Evolutionary conservation across 352 stramenopile species (phyloP).

Genomic region (Thalassiosira mediterranea): DNA sequence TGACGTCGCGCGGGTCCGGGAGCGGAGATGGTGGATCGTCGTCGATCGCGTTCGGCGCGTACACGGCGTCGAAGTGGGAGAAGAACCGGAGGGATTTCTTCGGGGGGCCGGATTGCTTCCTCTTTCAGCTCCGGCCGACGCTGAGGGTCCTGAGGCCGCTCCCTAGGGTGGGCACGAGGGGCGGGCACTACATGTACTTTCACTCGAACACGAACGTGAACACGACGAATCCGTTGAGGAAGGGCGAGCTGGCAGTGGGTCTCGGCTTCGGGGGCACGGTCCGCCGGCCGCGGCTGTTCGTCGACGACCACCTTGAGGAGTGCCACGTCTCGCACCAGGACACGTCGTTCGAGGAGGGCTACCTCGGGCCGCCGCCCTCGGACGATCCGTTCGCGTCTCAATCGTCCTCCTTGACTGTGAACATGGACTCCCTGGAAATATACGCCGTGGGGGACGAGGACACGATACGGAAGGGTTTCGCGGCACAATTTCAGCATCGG

Average conservation of each 20-base stretch:
- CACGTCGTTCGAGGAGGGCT: conserved; percentile 76
- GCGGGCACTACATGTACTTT: conserved; percentile 81
- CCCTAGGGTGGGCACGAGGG: conserved; percentile 53
- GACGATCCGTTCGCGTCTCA: conserved; percentile 19
- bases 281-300: conserved; percentile 69
- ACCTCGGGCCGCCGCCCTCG: conserved; percentile 46
- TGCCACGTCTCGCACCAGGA: conserved; percentile 61
- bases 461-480: conserved; percentile 54
- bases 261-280: conserved; percentile 79
- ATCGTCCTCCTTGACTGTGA: conserved; percentile 48
- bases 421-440: conserved; percentile 79
- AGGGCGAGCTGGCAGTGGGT: conserved; percentile 75
- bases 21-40: no score
- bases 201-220: conserved; percentile 65
- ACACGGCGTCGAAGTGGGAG: conserved; percentile 67
- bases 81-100: conserved; percentile 83
- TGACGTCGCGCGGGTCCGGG: no score
- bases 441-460: conserved; percentile 77
- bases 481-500: conserved; percentile 38
- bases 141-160: conserved; percentile 63
- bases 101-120: conserved; percentile 75
- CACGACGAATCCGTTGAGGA: conserved; percentile 42
- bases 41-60: conserved; percentile 69
- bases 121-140: conserved; percentile 65
- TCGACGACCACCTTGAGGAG: conserved; percentile 71